Evolutionary conservation across 176 grass and related monocot species (phyloP).

Genomic region (Rhynchospora pubera): DNA sequence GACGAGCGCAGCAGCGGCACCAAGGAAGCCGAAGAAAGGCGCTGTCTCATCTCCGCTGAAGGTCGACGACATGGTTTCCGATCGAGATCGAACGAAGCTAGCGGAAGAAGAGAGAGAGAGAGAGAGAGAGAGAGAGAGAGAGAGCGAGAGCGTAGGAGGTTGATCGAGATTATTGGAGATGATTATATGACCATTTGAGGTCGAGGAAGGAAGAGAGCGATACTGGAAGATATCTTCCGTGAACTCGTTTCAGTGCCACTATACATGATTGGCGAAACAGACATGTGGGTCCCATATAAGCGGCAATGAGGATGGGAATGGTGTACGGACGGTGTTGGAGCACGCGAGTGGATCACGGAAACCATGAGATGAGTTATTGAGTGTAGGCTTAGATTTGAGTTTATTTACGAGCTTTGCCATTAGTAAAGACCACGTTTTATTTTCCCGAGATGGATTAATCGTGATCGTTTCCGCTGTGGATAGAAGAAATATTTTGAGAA

Average conservation of each 20-base stretch:
- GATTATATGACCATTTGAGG: background rate
- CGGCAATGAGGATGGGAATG: background rate
- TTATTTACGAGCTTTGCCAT: conserved; percentile 14
- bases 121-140: background rate
- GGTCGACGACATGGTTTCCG: conserved; percentile 48
- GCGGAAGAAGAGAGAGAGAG: conserved; percentile 1
- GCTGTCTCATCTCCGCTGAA: conserved; percentile 99
- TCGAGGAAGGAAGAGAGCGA: too few relatives aligned
- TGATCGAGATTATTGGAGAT: background rate
- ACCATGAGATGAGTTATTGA: background rate
- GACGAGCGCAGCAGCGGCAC: conserved; percentile 82
- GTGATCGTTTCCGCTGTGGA: background rate
- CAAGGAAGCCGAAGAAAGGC: conserved; percentile 99
- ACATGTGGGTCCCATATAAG: background rate
- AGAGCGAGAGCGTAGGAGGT: background rate
- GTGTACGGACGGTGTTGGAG: background rate
- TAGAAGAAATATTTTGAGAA: background rate
- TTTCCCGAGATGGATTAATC: too few relatives aligned
- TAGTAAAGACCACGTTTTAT: background rate
- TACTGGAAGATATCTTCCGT: background rate
- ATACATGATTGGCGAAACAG: background rate
- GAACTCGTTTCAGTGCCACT: background rate
- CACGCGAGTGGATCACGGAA: conserved; percentile 4
- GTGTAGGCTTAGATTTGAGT: background rate
- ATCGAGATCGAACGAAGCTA: background rate